Percentiles rank a stretch among this genome's conserved stretches.
phyloP scores from a whole-genome alignment of 83 land plant genomes.

The Picea engelmannii region DNA sequence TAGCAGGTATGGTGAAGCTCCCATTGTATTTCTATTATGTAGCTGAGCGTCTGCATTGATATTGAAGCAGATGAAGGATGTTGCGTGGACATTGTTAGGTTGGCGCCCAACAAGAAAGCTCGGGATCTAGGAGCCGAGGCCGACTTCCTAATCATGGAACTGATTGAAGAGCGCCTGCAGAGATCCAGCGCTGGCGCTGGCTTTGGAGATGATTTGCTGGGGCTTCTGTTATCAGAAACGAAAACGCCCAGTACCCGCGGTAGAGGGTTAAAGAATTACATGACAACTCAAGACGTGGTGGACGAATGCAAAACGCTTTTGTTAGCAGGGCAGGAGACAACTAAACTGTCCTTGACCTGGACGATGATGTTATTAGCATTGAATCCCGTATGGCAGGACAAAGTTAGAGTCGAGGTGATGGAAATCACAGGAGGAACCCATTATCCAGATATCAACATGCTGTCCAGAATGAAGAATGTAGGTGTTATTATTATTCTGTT shows the following conservation, averaged over 20 bases:
- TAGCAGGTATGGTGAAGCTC: constrained; percentile 13
- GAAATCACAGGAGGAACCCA: constrained; percentile 41
- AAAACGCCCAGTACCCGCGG: background rate
- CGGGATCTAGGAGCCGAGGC: background rate
- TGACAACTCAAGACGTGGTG: constrained; percentile 16
- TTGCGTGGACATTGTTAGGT: background rate
- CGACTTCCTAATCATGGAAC: background rate
- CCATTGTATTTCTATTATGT: no score
- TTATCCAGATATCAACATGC: constrained; percentile 25
- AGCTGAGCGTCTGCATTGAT: no score
- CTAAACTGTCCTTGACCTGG: constrained; percentile 60
- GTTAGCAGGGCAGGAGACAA: constrained; percentile 72
- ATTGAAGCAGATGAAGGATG: no score
- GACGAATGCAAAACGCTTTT: constrained; percentile 82
- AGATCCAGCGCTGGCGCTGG: background rate
- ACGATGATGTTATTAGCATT: constrained; percentile 47
- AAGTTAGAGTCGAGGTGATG: constrained; percentile 53
- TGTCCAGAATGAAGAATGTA: constrained; percentile 53
- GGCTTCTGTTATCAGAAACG: constrained; percentile 21
- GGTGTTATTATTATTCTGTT: background rate
- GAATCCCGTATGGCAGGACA: constrained; percentile 62
- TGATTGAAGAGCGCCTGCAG: background rate
- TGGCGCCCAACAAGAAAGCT: background rate
- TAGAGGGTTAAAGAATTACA: constrained; percentile 7
- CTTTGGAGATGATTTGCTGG: constrained; percentile 37